Evolutionary conservation across 805 yeast species (phyloP).

Genomic region (Candida silvatica): DNA sequence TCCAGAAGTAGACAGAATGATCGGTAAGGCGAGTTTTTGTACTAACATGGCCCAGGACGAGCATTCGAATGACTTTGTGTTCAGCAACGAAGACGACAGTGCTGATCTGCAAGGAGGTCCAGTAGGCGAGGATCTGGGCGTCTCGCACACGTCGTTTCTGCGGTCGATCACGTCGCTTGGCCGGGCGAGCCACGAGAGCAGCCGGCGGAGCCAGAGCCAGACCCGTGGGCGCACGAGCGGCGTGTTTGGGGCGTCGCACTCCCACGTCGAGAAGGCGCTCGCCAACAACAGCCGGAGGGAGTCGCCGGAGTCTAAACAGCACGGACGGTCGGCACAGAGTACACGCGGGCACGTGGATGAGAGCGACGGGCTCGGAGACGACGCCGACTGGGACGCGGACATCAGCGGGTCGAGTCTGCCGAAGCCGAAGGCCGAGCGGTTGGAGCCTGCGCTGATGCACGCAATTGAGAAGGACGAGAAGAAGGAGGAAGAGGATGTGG

Average conservation of each 20-base stretch:
- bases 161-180: neutral
- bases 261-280: neutral
- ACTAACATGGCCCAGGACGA: neutral
- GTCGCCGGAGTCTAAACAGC: no score
- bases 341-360: no score
- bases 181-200: neutral
- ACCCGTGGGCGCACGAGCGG: neutral
- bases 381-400: slow-evolving; percentile 73
- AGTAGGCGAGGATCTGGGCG: neutral
- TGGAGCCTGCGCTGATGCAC: neutral
- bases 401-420: slow-evolving; percentile 33
- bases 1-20: no score
- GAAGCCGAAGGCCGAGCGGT: slow-evolving; percentile 6
- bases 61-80: slow-evolving; percentile 19
- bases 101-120: neutral
- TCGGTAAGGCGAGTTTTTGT: no score
- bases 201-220: neutral
- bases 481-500: slow-evolving; percentile 5
- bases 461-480: neutral
- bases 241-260: neutral
- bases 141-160: neutral
- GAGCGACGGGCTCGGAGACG: slow-evolving; percentile 3
- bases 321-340: no score
- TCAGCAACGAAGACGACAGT: slow-evolving; percentile 12
- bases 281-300: no score